Percentiles rank a stretch among this genome's conserved stretches.
Evolutionary conservation across 2,329 filamentous ascomycete genomes (phyloP).

Genomic region (Thyridium curvatum): DNA sequence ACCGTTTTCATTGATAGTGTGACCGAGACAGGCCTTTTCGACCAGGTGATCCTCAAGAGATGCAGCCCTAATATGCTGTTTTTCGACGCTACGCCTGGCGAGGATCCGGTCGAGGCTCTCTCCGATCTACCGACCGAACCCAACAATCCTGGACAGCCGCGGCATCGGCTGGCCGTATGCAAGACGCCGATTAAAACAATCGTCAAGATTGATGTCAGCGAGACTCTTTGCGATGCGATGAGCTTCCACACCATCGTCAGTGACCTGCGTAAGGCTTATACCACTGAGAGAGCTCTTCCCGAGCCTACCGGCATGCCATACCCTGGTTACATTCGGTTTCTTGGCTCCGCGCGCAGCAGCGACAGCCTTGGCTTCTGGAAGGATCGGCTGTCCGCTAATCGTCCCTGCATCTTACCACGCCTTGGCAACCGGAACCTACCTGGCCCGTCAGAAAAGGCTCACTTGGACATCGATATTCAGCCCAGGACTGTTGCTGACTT

Average conservation of each 20-base stretch:
- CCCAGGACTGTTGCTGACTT: conserved; percentile 37
- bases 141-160: conserved; percentile 29
- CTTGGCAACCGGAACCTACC: conserved; percentile 18
- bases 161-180: conserved; percentile 45
- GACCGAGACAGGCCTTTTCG: conserved; percentile 40
- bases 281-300: conserved; percentile 26
- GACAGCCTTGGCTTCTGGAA: conserved; percentile 40
- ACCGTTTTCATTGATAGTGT: conserved; percentile 46
- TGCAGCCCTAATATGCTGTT: conserved; percentile 47
- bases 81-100: conserved; percentile 35
- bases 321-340: conserved; percentile 29
- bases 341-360: conserved; percentile 22
- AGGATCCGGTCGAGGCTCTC: conserved; percentile 30
- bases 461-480: conserved; percentile 33
- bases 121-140: conserved; percentile 35
- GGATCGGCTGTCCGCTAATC: conserved; percentile 26
- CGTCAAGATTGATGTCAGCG: conserved; percentile 43
- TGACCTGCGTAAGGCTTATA: conserved; percentile 40
- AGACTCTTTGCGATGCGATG: conserved; percentile 41
- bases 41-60: conserved; percentile 40
- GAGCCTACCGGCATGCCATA: conserved; percentile 25
- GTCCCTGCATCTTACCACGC: conserved; percentile 39
- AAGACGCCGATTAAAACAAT: conserved; percentile 34
- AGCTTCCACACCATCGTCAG: conserved; percentile 39
- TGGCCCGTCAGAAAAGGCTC: conserved; percentile 20